Evolutionary conservation across 1,284 basidiomycete species (phyloP), one percentile per base, ranked within the genome.

Genomic region (Cryptococcus floricola): DNA sequence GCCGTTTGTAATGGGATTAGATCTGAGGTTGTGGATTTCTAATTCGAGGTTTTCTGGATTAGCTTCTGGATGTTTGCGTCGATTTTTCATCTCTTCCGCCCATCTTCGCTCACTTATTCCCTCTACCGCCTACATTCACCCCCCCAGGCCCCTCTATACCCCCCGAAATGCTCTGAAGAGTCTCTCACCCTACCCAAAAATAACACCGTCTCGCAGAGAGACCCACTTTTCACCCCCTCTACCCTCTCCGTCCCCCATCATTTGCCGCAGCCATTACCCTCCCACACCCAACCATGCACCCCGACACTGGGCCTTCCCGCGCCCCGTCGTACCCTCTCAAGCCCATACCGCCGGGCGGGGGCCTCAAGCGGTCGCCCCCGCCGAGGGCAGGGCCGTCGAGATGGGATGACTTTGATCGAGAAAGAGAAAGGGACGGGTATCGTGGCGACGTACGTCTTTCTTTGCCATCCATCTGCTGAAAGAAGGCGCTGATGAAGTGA

Each of bases 291-390:
- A 49, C 57, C 37, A 64, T 64, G 63, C 60, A 64, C 52, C 58
- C 60, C 31, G 60, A 62, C 18, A 55, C 63, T 16, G 63, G 63
- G 18, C 60, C 63, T 37, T 64, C 63, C n/a, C 52, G 62, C 44
- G 4, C 25, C 57, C 37, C 57, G 54, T 45, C 50, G 47, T n/a
- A 45, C 34, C 44, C 48, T 52, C 27, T 18, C 18, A 28, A 44
- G 7, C 38, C 44, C 41, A 31, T 28, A 41, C 43, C 51, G 45
- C 28, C 45, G 10, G 31, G 31, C 7, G 31, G 19, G 37, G 38
- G 42, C 19, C 34, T 18, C 4, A 23, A n/a, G 41, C 27, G 31
- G 27, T 3, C 45, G 43, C 31, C 41, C 23, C 23, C 57, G 2
- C 25, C 57, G 0, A 42, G 46, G 23, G n/a, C 45, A 2, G 52